Conservation (phyloP, 2,329 filamentous ascomycete genomes). For the Colletotrichum lini region DNA sequence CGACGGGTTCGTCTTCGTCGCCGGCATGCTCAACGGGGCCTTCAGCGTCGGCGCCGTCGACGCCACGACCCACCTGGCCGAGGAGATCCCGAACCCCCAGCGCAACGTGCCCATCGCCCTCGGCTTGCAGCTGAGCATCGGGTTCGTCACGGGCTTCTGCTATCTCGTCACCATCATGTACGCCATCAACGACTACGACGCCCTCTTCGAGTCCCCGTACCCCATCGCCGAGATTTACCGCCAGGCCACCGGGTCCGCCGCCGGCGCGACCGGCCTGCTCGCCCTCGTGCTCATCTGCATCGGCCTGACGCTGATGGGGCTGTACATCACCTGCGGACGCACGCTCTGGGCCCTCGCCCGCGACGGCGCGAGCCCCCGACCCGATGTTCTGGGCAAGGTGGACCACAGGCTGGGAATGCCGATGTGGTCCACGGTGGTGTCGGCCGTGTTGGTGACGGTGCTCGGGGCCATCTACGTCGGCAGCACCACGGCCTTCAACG, state of each 20-base stretch:
- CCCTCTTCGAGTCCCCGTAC: constrained; percentile 65
- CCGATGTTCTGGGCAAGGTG: constrained; percentile 49
- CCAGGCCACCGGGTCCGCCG: constrained; percentile 67
- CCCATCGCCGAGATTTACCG: constrained; percentile 78
- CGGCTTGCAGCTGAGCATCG: constrained; percentile 63
- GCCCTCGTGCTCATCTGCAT: constrained; percentile 57
- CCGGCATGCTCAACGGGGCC: constrained; percentile 73
- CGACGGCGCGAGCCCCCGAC: constrained; percentile 55
- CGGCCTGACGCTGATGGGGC: constrained; percentile 52
- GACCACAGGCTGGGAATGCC: constrained; percentile 52
- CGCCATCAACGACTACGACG: constrained; percentile 69
- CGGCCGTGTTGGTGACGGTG: constrained; percentile 61
- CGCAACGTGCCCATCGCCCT: constrained; percentile 69
- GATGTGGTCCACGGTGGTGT: constrained; percentile 64
- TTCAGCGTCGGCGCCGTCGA: constrained; percentile 78
- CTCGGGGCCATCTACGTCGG: constrained; percentile 77
- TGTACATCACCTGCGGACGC: constrained; percentile 57
- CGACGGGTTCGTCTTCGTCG: constrained; percentile 58
- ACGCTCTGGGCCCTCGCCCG: constrained; percentile 59
- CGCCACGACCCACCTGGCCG: constrained; percentile 74
- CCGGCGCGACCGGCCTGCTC: constrained; percentile 66
- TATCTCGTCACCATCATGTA: constrained; percentile 71
- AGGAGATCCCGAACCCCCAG: constrained; percentile 71
- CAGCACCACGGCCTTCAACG: constrained; percentile 76
- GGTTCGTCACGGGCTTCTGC: constrained; percentile 66